Conservation (phyloP, 257 asterid genomes). For the Jacaranda copaia region DNA sequence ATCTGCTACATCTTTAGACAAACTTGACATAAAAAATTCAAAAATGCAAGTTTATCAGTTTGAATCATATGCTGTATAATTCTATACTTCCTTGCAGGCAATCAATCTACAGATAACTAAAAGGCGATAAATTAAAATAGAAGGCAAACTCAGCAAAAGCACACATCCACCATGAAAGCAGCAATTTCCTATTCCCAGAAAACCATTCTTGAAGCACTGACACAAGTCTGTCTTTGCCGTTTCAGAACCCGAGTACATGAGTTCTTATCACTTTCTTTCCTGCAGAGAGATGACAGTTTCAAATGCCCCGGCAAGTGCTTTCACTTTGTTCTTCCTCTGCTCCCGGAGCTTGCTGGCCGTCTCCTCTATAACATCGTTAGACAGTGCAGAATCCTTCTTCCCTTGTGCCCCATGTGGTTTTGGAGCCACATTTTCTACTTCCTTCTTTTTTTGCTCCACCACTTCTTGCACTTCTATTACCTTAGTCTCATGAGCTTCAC, state of each 20-base stretch:
- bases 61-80: slow-evolving; percentile 11
- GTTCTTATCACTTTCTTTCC: slow-evolving; percentile 44
- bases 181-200: neutral
- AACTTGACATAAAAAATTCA: neutral
- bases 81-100: slow-evolving; percentile 20
- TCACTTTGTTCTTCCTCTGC: slow-evolving; percentile 60
- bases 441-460: slow-evolving; percentile 39
- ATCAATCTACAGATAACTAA: slow-evolving; percentile 31
- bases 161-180: neutral
- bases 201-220: neutral
- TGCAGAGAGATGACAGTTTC: slow-evolving; percentile 65
- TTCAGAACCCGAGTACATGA: neutral
- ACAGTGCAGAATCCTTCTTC: slow-evolving; percentile 49
- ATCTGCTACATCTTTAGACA: slow-evolving; percentile 16
- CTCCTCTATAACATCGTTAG: slow-evolving; percentile 61
- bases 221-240: neutral
- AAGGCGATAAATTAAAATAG: neutral
- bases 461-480: slow-evolving; percentile 39
- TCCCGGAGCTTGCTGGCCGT: slow-evolving; percentile 59
- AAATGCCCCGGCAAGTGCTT: slow-evolving; percentile 75
- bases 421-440: slow-evolving; percentile 35
- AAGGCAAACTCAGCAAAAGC: slow-evolving; percentile 24
- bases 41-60: slow-evolving; percentile 28
- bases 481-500: slow-evolving; percentile 32
- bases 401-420: slow-evolving; percentile 40